These are phyloP conservation scores for Pseudogymnoascus pannorum DNA, from an alignment of 2,329 filamentous ascomycete genomes.

Conservation along the genomic window DNA sequence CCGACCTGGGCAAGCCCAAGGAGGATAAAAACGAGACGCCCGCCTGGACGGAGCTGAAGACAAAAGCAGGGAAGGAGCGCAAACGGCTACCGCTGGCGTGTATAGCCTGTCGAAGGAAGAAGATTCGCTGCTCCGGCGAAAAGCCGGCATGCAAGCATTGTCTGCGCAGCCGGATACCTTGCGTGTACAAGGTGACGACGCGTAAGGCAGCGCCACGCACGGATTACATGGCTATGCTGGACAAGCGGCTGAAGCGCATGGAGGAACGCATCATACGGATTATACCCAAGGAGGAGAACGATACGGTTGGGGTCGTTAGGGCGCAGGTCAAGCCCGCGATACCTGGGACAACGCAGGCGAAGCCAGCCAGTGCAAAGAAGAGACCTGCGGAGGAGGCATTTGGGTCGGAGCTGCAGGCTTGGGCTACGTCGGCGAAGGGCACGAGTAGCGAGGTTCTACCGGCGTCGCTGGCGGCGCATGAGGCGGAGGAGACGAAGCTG, in stretches of 20 bases:
- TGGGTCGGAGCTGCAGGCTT: conserved; percentile 69
- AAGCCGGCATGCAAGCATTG: conserved; percentile 98
- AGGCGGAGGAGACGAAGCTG: conserved; percentile 68
- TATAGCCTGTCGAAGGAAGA: conserved; percentile 92
- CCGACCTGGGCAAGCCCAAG: conserved; percentile 44
- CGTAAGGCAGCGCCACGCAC: conserved; percentile 89
- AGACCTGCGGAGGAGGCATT: conserved; percentile 83
- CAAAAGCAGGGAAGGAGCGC: conserved; percentile 89
- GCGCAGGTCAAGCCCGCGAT: conserved; percentile 78
- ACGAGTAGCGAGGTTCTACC: conserved; percentile 42
- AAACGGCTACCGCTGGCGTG: conserved; percentile 90
- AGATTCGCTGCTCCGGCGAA: conserved; percentile 95
- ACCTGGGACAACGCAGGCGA: conserved; percentile 43
- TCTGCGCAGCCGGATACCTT: conserved; percentile 82
- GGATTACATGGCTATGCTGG: conserved; percentile 98
- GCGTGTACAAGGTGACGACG: conserved; percentile 95
- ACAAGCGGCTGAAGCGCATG: conserved; percentile 93
- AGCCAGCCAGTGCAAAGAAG: conserved; percentile 63
- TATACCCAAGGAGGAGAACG: conserved; percentile 78
- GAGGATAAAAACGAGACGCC: conserved; percentile 53
- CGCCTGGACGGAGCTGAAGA: conserved; percentile 77
- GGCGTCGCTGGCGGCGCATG: conserved; percentile 49
- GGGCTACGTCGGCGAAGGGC: conserved; percentile 58
- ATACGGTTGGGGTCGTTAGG: conserved; percentile 60
- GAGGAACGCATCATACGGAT: conserved; percentile 96